A percentile compares a stretch with the other conserved stretches of the same genome.
phyloP scores from a whole-genome alignment of 2,329 filamentous ascomycete species.

The Diaporthe helianthi region DNA sequence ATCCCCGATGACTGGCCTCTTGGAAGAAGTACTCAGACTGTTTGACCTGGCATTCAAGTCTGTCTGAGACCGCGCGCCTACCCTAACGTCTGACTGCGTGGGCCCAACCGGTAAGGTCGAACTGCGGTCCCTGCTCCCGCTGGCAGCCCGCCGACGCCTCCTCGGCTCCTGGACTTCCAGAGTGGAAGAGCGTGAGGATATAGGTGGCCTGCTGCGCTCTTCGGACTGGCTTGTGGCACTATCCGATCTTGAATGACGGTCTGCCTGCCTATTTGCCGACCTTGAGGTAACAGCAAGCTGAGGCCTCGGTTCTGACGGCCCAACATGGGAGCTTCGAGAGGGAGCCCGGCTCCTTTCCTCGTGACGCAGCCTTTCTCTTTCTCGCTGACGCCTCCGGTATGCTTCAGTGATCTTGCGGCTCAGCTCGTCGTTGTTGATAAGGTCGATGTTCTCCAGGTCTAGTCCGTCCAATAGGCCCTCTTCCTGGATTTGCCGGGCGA shows the following conservation, averaged over 20 bases:
- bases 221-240: constrained; percentile 54
- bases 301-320: constrained; percentile 40
- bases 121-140: constrained; percentile 56
- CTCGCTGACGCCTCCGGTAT: constrained; percentile 77
- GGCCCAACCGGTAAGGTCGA: constrained; percentile 56
- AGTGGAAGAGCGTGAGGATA: constrained; percentile 52
- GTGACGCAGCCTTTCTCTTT: constrained; percentile 62
- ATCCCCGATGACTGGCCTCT: constrained; percentile 51
- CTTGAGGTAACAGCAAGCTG: constrained; percentile 40
- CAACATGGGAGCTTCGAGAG: constrained; percentile 46
- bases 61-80: constrained; percentile 68
- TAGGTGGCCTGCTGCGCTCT: constrained; percentile 60
- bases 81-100: constrained; percentile 52
- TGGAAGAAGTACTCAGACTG: constrained; percentile 46
- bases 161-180: constrained; percentile 57
- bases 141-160: constrained; percentile 59
- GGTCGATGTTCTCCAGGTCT: constrained; percentile 85
- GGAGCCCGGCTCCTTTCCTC: constrained; percentile 55
- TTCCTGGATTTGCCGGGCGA: constrained; percentile 84
- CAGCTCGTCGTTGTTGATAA: constrained; percentile 85
- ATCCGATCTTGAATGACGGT: constrained; percentile 52
- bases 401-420: constrained; percentile 90
- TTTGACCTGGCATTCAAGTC: constrained; percentile 62
- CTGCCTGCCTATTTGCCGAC: constrained; percentile 45
- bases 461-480: constrained; percentile 88